These are phyloP conservation scores for Tolypocladium tundrense DNA, from an alignment of 2,329 filamentous ascomycete genomes.

Conservation along the genomic window DNA sequence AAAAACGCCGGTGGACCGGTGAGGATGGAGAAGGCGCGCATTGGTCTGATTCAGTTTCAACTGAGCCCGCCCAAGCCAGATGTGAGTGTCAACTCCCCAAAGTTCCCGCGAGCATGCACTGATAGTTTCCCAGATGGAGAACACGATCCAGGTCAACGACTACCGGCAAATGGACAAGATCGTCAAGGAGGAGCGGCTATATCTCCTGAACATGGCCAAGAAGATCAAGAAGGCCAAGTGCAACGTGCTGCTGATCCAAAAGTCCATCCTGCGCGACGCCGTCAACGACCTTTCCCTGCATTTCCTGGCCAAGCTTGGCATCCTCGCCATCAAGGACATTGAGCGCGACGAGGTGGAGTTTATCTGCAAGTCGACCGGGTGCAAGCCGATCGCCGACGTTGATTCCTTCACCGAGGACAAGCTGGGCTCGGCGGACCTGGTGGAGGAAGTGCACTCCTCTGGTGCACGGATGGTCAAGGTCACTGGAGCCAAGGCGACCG, in stretches of 20 bases:
- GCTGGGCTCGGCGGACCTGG: constrained; percentile 82
- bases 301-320: constrained; percentile 95
- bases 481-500: constrained; percentile 73
- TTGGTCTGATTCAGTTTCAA: constrained; percentile 97
- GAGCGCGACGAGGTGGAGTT: constrained; percentile 98
- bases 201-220: constrained; percentile 97
- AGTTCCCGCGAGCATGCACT: constrained; percentile 5
- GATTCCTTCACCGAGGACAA: constrained; percentile 99
- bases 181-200: constrained; percentile 95
- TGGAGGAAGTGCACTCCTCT: constrained; percentile 82
- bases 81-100: constrained; percentile 36
- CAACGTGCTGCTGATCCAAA: constrained; percentile 96
- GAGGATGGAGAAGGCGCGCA: constrained; percentile 94
- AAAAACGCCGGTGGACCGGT: constrained; percentile 87
- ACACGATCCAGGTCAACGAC: constrained; percentile 97
- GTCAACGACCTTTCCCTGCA: constrained; percentile 97
- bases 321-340: constrained; percentile 92
- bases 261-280: constrained; percentile 93
- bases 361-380: constrained; percentile 97
- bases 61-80: constrained; percentile 96
- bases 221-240: constrained; percentile 99
- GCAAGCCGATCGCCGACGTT: constrained; percentile 97
- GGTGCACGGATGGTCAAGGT: constrained; percentile 93
- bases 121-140: constrained; percentile 67
- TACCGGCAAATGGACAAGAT: constrained; percentile 99